phyloP scores from a whole-genome alignment of 768 basidiomycete genomes.

The Collybia sp. region DNA sequence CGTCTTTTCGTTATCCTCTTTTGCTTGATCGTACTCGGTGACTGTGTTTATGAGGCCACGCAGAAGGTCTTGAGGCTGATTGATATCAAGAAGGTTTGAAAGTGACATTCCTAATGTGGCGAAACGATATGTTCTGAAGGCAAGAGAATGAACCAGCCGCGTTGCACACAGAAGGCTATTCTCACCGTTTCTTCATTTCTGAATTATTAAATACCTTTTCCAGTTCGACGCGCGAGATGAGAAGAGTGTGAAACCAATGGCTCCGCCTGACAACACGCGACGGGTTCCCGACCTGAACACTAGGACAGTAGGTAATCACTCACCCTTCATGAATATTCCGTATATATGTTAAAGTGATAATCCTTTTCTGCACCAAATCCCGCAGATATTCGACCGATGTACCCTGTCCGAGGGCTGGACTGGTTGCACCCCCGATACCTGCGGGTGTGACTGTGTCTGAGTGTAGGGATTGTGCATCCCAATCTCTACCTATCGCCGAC shows the following conservation, averaged over 20 bases:
- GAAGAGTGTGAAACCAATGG: conserved; percentile 87
- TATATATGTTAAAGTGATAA: conserved; percentile 81
- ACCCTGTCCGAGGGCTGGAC: conserved; percentile 51
- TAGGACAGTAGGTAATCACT: conserved; percentile 19
- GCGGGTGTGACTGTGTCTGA: conserved; percentile 33
- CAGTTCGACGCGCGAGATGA: conserved; percentile 70
- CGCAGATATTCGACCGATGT: conserved; percentile 76
- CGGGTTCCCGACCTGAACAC: conserved; percentile 1
- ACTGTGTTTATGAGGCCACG: conserved; percentile 68
- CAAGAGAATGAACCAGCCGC: conserved; percentile 1
- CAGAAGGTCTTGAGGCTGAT: conserved; percentile 75
- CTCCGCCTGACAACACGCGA: conserved; percentile 46
- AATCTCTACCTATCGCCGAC: conserved; percentile 49
- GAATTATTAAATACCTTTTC: conserved; percentile 69
- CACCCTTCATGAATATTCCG: conserved; percentile 85
- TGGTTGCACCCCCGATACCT: conserved; percentile 28
- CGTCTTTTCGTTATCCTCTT: conserved; percentile 67
- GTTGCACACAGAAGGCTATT: conserved; percentile 3
- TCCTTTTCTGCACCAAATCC: conserved; percentile 78
- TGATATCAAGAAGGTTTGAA: conserved; percentile 75
- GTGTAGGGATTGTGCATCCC: conserved; percentile 68
- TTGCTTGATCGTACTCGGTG: conserved; percentile 74
- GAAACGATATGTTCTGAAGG: conserved; percentile 69
- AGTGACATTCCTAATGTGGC: conserved; percentile 86
- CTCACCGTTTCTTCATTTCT: conserved; percentile 77